Evolutionary conservation across 2,329 filamentous ascomycete genomes (phyloP), one percentile per base, ranked within the genome.

Genomic region (Plenodomus lindquistii): DNA sequence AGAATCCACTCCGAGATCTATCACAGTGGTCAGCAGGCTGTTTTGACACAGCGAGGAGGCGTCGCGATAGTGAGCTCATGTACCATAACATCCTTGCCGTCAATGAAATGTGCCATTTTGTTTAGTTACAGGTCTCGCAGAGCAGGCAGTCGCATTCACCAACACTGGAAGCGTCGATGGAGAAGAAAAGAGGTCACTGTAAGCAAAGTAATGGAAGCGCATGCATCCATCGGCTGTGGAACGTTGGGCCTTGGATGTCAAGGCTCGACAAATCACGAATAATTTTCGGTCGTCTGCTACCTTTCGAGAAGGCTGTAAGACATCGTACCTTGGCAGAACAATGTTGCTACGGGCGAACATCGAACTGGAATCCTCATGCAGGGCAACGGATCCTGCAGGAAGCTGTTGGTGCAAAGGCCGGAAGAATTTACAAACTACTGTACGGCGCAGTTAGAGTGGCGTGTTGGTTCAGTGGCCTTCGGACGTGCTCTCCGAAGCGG

Each of bases 1-100:
- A 62, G 49, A 27, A 60, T 57, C 55, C 55, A 60, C 52, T 62
- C 59, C 24, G 52, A 56, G 40, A 62, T 57, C 57, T 59, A 27
- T 43, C 4, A 40, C 46, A 17, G 18, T 10, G 4, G 27, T 31
- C 19, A 21, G 35, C 4, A 21, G 13, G 13, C 16, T 31, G 37
- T 46, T 38, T 13, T 10, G 15, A 2, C n/a, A 9, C n/a, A 24
- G 20, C 19, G 10, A 21, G 2, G 27, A 21, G 19, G 35, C 16
- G 24, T 21, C 15, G 20, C 18, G 21, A n/a, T n/a, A 16, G 27
- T 37, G 22, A 24, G 22, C 22, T 24, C 6, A 6, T 13, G 34
- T 42, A 60, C 57, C 54, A 60, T 60, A 38, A 22, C 38, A 44
- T 60, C 57, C 46, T 60, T 57, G 21, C 54, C 57, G 37, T 55